A percentile compares a stretch with the other conserved stretches of the same genome.
phyloP scores from a whole-genome alignment of 257 asterid genomes.

The Lycium ferocissimum region DNA sequence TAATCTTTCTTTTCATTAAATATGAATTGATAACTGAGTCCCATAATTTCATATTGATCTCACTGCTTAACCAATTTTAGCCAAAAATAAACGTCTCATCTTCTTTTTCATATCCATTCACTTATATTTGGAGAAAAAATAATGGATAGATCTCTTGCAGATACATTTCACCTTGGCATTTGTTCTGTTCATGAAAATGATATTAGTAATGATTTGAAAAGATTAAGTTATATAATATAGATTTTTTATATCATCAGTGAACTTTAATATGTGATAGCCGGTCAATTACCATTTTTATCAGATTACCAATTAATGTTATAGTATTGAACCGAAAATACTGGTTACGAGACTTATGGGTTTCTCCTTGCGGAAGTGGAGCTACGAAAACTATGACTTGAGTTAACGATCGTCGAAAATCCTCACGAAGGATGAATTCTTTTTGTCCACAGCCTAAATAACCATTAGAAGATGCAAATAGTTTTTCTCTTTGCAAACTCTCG shows the following conservation, averaged over 20 bases:
- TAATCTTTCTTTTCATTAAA: not conserved
- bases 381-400: not conserved
- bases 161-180: not conserved
- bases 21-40: conserved; percentile 5
- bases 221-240: not conserved
- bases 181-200: conserved; percentile 29
- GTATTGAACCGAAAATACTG: not conserved
- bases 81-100: conserved; percentile 39
- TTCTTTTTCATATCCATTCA: conserved; percentile 39
- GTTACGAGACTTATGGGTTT: not conserved
- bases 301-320: not conserved
- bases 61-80: conserved; percentile 48
- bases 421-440: not conserved
- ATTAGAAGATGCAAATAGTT: not conserved
- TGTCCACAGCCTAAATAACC: not conserved
- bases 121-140: conserved; percentile 30
- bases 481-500: not conserved
- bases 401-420: not conserved
- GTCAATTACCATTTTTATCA: not conserved
- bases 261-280: not conserved
- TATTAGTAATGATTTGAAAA: not conserved
- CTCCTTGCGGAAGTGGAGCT: not conserved
- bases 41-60: conserved; percentile 34
- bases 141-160: conserved; percentile 34
- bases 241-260: not conserved